Evolutionary conservation across 179 eudicot species (phyloP), one percentile per base, ranked within the genome.

Genomic region (Sideroxylon spinosum): DNA sequence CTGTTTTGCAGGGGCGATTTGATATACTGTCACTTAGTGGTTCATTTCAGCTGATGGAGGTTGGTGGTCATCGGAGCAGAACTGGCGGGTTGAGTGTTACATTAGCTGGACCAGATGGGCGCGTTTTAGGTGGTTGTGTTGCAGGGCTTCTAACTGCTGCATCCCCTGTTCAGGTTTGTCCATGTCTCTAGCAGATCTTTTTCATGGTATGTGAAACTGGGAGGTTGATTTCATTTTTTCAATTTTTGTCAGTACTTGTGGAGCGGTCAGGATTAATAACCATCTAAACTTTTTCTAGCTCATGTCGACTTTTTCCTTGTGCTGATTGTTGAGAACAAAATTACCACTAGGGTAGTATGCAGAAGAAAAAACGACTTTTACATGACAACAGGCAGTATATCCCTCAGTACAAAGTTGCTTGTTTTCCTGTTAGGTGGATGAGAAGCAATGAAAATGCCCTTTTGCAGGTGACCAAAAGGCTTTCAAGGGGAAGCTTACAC

Each of bases 81-180:
- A 86, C 86, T 1, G 95, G 93, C 78, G 92, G 92, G 55, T 64
- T 93, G 79, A 89, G 93, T 83, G 88, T 89, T 59, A 83, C 95
- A 46, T 87, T 93, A 71, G 89, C 95, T 74, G 97, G 95, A 74
- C 88, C 95, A 32, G 93, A 93, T 82, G 97, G 97, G 26, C 90
- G 91, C 74, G 89, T 93, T 78, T 82, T 93, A 23, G 97, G 97
- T 63, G 97, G 97, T 77, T 87, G 89, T 77, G 95, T 93, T 73
- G 93, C 92, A 48, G 97, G 97, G 69, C 79, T 88, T 73, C 84
- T 93, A 44, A 86, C 80, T 60, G 95, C 97, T 76, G 92, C 92
- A 59, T 81, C 92, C 32, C 92, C 91, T 65, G 95, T 93, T 74
- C 95, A 93, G 93, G 97, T 93, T 80, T 74, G 81, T 65, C 64